A percentile compares a stretch with the other conserved stretches of the same genome.
These are phyloP conservation scores for Zalaria obscura DNA, from an alignment of 2,329 filamentous ascomycete genomes.

Conservation along the genomic window DNA sequence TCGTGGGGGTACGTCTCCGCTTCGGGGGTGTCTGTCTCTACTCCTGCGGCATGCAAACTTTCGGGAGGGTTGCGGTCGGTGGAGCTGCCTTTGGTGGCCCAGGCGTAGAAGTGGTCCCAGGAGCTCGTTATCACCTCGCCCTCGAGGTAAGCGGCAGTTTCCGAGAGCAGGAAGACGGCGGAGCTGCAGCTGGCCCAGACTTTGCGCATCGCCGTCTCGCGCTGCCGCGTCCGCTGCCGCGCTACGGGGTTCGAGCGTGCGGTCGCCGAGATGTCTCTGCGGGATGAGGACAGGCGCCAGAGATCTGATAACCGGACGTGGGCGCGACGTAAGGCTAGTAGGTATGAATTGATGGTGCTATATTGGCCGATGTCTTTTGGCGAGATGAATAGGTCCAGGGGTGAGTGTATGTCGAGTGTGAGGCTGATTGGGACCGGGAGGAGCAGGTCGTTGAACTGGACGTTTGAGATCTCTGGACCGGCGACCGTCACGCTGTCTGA, in stretches of 20 bases:
- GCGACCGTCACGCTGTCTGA: constrained; percentile 19
- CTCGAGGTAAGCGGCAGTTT: constrained; percentile 78
- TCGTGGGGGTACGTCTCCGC: constrained; percentile 42
- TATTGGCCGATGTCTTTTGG: constrained; percentile 64
- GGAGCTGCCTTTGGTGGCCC: constrained; percentile 37
- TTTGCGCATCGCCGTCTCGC: constrained; percentile 57
- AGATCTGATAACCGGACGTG: constrained; percentile 73
- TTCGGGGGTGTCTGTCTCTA: constrained; percentile 1
- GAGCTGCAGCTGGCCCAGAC: constrained; percentile 85
- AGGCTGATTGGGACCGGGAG: constrained; percentile 64
- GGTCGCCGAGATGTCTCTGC: constrained; percentile 35
- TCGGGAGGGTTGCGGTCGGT: not conserved
- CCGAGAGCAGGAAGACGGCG: constrained; percentile 76
- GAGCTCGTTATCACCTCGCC: constrained; percentile 72
- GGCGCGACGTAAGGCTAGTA: constrained; percentile 71
- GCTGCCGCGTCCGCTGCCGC: constrained; percentile 47
- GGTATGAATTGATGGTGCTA: constrained; percentile 72
- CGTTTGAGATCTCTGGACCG: not conserved
- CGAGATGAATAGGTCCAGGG: constrained; percentile 77
- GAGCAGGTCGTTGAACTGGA: constrained; percentile 59
- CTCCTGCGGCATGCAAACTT: too few species aligned
- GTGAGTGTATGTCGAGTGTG: constrained; percentile 58
- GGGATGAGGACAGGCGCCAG: constrained; percentile 71
- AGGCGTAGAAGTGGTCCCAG: constrained; percentile 65
- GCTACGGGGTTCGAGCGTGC: constrained; percentile 20